Base-by-base conservation (phyloP, 352 stramenopile species). In the Phytopythium aichiense region DNA sequence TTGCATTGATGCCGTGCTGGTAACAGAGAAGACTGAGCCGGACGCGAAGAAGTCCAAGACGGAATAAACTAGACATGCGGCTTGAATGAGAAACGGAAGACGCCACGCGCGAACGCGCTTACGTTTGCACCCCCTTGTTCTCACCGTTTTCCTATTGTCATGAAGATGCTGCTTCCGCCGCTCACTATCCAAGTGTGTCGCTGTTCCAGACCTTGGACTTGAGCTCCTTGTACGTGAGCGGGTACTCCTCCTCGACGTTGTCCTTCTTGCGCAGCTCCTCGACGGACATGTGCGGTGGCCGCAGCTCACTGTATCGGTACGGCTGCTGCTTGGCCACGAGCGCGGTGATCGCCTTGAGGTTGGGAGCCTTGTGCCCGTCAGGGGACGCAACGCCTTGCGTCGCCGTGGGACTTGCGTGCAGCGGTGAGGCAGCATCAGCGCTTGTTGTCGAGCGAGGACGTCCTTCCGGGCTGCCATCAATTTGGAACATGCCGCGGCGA, bases 141-240 rank as follows among this genome's bases (percentile, higher is more conserved):
- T 42, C 16, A 5, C 37, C n/a, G 38, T 42, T 45, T 1, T 45
- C 38, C 38, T 45, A 45, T n/a, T 45, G 33, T 38, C 2, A 5
- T 8, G 33, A 8, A 30, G 25, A 30, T 30, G 25, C 25, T 30
- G 25, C 25, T 2, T 38, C 7, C 7, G 5, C 20, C n/a, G n/a
- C n/a, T 16, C 3, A 30, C 18, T 56, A 45, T 18, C 51, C 31
- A 18, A 57, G 51, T 13, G 58, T 52, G 30, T 89, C 73, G 30
- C 68, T 74, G 40, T 81, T 72, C 84, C 86, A 95, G 16, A 92
- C 84, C 67, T 91, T 91, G 48, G 79, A 74, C 71, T 94, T 94
- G 62, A 95, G 81, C 56, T 93, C 84, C 60, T 91, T 73, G 71
- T 95, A 93, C 13, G 80, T 93, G 13, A 93, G 77, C n/a, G 86